Base-by-base conservation (phyloP, 73 alveolate species). In the Durusdinium trenchii region DNA sequence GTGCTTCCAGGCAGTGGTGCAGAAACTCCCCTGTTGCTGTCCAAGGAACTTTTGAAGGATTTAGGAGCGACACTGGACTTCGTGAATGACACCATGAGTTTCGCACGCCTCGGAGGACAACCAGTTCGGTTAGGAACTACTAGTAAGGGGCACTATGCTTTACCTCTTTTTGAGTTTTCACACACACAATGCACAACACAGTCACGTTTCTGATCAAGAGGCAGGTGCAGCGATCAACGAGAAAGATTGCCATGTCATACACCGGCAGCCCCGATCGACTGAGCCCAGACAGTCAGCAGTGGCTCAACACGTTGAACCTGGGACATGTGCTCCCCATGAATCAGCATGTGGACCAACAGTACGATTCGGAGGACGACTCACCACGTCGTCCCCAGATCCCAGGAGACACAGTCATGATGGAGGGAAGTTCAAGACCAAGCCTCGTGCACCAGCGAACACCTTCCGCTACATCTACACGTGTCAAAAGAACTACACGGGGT, bases 371-470 rank as follows among this genome's bases (percentile, higher is more conserved):
- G 36, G n/a, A 10, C 18, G 82, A 32, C 51, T 14, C 52, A 3
- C 84, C 84, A 30, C 12, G 36, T 9, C 26, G n/a, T 23, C 54
- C 54, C 23, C 45, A 43, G 45, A 71, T 71, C 26, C 84, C 84
- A 3, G 84, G 84, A 32, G 30, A 2, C 5, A 14, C 45, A 36
- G 6, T 36, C 60, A 51, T 85, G 81, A 85, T 35, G 30, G 64
- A 51, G n/a, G 95, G 95, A 85, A 85, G 82, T 85, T 38, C 61
- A 42, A 85, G 95, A 71, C 32, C 84, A 71, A 71, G 12, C 84
- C 43, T 9, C n/a, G n/a, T n/a, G n/a, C n/a, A n/a, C n/a, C n/a
- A n/a, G 26, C 46, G 9, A 38, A 38, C 60, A 54, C 14, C 60
- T 36, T 85, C 43, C 7, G 47, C 28, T 0, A 0, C 32, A 40